Conservation (phyloP, 2,329 filamentous ascomycete genomes). For the Cladophialophora exuberans region DNA sequence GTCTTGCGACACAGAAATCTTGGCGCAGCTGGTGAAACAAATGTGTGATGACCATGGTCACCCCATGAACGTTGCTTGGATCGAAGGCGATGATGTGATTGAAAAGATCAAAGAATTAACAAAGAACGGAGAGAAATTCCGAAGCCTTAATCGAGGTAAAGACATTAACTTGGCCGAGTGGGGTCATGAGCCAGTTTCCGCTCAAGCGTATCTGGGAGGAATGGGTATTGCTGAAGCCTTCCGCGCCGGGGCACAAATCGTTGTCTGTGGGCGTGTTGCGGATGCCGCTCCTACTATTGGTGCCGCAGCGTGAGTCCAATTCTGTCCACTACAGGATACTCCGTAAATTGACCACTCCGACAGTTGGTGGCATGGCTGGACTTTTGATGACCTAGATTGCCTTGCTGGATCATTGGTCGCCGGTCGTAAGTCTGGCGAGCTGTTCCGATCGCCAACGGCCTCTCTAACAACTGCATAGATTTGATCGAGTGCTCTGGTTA, state of each 20-base stretch:
- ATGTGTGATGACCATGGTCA: constrained; percentile 37
- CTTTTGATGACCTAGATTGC: constrained; percentile 9
- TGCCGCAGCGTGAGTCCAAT: too few species aligned
- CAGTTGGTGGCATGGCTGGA: constrained; percentile 29
- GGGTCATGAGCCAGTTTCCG: constrained; percentile 1
- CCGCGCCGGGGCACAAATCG: constrained; percentile 36
- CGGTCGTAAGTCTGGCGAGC: too few species aligned
- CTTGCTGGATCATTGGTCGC: constrained; percentile 31
- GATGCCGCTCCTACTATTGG: constrained; percentile 35
- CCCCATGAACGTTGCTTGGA: constrained; percentile 42
- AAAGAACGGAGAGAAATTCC: constrained; percentile 39
- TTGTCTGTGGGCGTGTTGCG: constrained; percentile 38
- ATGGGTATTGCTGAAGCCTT: constrained; percentile 41
- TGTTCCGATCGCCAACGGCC: too few species aligned
- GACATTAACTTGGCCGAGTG: background rate
- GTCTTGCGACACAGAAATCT: constrained; percentile 41
- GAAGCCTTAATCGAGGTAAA: background rate
- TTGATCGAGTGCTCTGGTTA: constrained; percentile 37
- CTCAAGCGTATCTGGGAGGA: constrained; percentile 53
- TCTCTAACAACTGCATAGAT: too few species aligned
- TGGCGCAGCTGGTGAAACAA: constrained; percentile 29
- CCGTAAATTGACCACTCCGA: constrained; percentile 4
- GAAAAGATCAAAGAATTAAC: constrained; percentile 35
- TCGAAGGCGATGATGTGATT: constrained; percentile 46
- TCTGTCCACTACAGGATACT: too few species aligned